Base-by-base conservation (phyloP, 2,329 filamentous ascomycete genomes). In the Alternaria sp. region DNA sequence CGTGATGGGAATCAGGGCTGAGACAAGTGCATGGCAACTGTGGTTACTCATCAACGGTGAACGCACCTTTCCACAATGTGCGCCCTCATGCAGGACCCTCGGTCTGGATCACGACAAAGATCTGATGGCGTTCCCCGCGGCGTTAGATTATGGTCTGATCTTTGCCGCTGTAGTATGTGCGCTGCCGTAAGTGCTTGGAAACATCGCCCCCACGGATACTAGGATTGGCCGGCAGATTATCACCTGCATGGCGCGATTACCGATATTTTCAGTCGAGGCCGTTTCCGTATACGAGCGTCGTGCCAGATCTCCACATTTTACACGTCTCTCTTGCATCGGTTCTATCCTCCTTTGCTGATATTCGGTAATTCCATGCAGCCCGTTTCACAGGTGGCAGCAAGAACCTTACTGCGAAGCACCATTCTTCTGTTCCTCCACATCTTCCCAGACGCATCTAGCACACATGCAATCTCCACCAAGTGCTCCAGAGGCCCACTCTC, bases 401-500 rank as follows among this genome's bases (percentile, higher is more conserved):
- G 33, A 6, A 4, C 23, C 34, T 50, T 56, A 51, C 11, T 51
- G 40, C 14, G 29, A 46, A 28, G 6, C 42, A 40, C 24, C 36
- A 14, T 59, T 41, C 46, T 56, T 40, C 21, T 26, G 52, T 46
- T 59, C 52, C 13, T 34, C 46, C 37, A 41, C 52, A 41, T 56
- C 86, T 77, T 97, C 94, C 72, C 85, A 88, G 24, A 88, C 80
- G 78, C 95, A 99, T 64, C 95, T 85, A 59, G 85, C 80, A 79
- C 95, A 99, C 83, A 91, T 88, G 79, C 95, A 99, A 78, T 87
- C 88, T 0, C 95, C 95, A 0, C 95, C 95, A 51, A 99, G 81
- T 58, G 92, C 93, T 5, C 94, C 95, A 45, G 83, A 82, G 4
- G 93, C 92, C 93, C 94, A 97, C 71, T 96, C 93, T 61, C 95